These are phyloP conservation scores for Ogataea trehaloabstinens DNA, from an alignment of 805 yeast genomes.

Conservation along the genomic window DNA sequence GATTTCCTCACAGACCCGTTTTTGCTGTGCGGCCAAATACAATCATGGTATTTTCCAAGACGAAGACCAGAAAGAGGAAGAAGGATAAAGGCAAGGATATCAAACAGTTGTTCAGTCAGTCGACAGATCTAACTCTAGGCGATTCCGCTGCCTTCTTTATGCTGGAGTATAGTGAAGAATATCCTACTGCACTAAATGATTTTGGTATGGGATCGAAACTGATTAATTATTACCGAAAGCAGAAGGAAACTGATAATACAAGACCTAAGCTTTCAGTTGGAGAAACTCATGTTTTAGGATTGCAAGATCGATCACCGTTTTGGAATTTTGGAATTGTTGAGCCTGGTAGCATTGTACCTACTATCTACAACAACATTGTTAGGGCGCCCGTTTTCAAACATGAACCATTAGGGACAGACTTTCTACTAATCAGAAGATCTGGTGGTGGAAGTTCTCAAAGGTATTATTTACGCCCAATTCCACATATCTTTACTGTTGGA, in stretches of 20 bases:
- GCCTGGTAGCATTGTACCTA: conserved; percentile 90
- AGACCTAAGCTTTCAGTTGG: conserved; percentile 89
- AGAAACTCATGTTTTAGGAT: conserved; percentile 94
- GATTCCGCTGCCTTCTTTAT: conserved; percentile 77
- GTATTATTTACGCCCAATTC: conserved; percentile 66
- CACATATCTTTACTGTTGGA: conserved; percentile 81
- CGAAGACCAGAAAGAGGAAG: conserved; percentile 79
- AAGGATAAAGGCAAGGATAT: conserved; percentile 83
- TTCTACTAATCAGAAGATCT: conserved; percentile 72
- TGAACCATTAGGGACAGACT: conserved; percentile 75
- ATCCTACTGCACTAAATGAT: conserved; percentile 76
- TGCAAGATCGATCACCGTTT: conserved; percentile 93
- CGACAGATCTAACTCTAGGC: conserved; percentile 77
- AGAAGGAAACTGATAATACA: conserved; percentile 71
- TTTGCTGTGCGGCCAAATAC: conserved; percentile 79
- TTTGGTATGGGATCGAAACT: conserved; percentile 96
- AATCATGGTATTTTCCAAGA: conserved; percentile 67
- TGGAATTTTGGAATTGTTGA: conserved; percentile 99
- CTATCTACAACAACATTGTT: conserved; percentile 85
- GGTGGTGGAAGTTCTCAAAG: conserved; percentile 71
- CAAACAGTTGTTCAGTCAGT: conserved; percentile 65
- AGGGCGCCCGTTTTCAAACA: conserved; percentile 94
- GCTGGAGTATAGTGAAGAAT: conserved; percentile 88
- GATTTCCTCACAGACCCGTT: conserved; percentile 78
- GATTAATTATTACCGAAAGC: conserved; percentile 89